These are phyloP conservation scores for Cardamine chenopodiifolia DNA, from an alignment of 345 rosid genomes.

Conservation along the genomic window DNA sequence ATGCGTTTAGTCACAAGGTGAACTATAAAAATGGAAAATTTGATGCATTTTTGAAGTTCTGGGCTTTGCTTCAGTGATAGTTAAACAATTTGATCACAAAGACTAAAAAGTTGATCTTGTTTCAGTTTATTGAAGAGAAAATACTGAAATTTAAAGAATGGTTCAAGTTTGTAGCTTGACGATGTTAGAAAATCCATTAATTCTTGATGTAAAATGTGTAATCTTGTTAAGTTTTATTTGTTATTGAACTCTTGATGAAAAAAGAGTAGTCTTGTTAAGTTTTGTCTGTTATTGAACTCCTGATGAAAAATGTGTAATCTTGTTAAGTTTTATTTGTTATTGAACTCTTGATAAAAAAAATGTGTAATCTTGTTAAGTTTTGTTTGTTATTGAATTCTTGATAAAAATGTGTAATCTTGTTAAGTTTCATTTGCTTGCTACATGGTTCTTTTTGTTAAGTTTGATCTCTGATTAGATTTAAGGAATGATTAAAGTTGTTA, in stretches of 20 bases:
- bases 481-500: background rate
- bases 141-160: background rate
- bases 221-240: background rate
- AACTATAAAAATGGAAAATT: constrained; percentile 5
- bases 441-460: background rate
- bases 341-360: background rate
- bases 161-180: background rate
- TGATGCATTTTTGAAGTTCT: background rate
- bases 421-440: background rate
- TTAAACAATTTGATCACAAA: background rate
- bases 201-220: background rate
- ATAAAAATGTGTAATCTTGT: background rate
- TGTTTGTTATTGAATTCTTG: background rate
- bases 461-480: background rate
- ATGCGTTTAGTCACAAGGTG: background rate
- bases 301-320: background rate
- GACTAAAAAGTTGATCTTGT: background rate
- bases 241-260: background rate
- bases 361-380: background rate
- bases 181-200: background rate
- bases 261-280: background rate
- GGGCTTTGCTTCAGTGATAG: background rate
- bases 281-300: no score
- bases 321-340: no score
- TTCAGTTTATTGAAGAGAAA: background rate